Conservation (phyloP, 345 rosid genomes). For the Pugionium cornutum region DNA sequence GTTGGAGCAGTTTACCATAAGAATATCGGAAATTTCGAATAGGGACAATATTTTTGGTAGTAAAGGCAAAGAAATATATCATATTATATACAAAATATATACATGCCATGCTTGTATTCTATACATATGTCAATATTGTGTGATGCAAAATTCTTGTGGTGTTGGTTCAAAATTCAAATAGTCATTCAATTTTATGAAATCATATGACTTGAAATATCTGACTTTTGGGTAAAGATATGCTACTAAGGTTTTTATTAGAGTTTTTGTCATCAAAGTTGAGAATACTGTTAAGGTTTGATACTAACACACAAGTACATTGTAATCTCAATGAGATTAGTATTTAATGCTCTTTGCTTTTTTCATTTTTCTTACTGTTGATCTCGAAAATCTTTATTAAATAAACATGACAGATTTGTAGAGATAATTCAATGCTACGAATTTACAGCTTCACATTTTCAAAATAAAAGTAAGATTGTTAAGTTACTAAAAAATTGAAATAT, state of each 20-base stretch:
- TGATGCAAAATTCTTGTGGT: background rate
- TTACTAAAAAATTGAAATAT: constrained; percentile 5
- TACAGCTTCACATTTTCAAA: background rate
- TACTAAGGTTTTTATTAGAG: background rate
- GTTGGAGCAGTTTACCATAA: constrained; percentile 42
- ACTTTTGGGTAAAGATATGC: constrained; percentile 4
- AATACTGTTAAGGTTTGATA: too few species aligned
- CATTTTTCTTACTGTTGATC: too few species aligned
- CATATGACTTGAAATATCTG: background rate
- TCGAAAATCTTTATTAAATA: too few species aligned
- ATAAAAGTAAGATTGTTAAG: constrained; percentile 5
- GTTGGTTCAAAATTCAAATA: constrained; percentile 14
- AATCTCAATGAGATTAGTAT: too few species aligned
- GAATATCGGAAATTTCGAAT: background rate
- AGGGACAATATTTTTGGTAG: background rate
- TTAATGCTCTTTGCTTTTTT: too few species aligned
- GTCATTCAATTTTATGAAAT: background rate
- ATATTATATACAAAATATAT: background rate
- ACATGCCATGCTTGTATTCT: background rate
- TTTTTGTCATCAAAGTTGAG: background rate
- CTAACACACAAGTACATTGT: too few species aligned
- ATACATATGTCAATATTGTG: background rate
- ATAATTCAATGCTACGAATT: background rate
- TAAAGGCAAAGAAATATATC: constrained; percentile 20
- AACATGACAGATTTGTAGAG: too few species aligned